Conservation (phyloP, 805 yeast species). For the Ogataea philodendri region DNA sequence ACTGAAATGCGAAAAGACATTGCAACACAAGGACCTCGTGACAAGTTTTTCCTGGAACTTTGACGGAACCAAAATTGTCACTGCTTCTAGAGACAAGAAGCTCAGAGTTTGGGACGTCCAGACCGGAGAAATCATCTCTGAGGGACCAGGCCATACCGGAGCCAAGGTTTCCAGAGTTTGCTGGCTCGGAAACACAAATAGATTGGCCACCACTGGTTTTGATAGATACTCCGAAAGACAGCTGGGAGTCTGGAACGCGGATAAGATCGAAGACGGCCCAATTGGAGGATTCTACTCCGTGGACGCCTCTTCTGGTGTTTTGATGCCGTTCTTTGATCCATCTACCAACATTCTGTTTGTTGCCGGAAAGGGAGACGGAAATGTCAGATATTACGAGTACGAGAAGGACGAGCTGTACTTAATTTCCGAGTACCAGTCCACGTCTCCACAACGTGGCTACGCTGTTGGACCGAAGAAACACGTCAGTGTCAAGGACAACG, state of each 20-base stretch:
- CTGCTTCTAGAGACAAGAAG: slow-evolving; percentile 87
- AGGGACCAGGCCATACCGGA: slow-evolving; percentile 89
- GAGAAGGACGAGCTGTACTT: slow-evolving; percentile 79
- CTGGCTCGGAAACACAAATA: slow-evolving; percentile 86
- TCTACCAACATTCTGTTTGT: slow-evolving; percentile 76
- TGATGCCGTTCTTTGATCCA: slow-evolving; percentile 88
- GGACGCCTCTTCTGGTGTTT: slow-evolving; percentile 89
- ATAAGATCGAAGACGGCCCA: slow-evolving; percentile 72
- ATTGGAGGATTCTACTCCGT: slow-evolving; percentile 84
- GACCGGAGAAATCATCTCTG: slow-evolving; percentile 67
- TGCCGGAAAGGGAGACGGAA: slow-evolving; percentile 98
- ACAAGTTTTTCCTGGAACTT: slow-evolving; percentile 91
- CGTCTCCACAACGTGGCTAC: slow-evolving; percentile 94
- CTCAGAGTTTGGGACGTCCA: slow-evolving; percentile 91
- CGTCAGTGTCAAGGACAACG: slow-evolving; percentile 79
- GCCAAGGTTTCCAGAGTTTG: slow-evolving; percentile 86
- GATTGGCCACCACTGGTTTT: slow-evolving; percentile 92
- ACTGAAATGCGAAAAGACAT: slow-evolving; percentile 66
- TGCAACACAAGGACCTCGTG: slow-evolving; percentile 85
- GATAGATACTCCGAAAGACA: slow-evolving; percentile 92
- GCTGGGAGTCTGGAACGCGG: slow-evolving; percentile 88
- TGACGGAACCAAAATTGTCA: slow-evolving; percentile 83
- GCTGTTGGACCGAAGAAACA: slow-evolving; percentile 83
- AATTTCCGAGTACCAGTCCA: slow-evolving; percentile 84
- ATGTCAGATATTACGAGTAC: slow-evolving; percentile 89